Percentiles rank a stretch among this genome's conserved stretches.
Evolutionary conservation across 1,139 yeast species (phyloP).

Genomic region (Suhomyces terraborum): DNA sequence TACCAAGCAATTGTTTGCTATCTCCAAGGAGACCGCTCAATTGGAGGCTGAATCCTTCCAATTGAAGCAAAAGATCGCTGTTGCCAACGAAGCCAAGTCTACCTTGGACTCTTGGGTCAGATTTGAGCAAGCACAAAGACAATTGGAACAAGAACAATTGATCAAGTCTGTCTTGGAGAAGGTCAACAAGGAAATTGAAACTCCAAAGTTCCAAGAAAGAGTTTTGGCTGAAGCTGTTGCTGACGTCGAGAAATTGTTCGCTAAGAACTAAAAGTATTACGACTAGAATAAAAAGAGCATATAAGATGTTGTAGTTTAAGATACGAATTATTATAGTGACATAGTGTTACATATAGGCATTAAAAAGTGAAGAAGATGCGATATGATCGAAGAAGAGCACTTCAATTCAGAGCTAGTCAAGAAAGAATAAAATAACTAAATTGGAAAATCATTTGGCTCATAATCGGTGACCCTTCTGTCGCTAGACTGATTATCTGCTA

Average conservation of each 20-base stretch:
- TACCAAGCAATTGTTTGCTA: constrained; percentile 87
- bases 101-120: constrained; percentile 99
- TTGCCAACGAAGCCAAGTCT: constrained; percentile 87
- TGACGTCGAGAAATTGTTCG: constrained; percentile 86
- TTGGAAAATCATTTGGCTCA: too few species aligned
- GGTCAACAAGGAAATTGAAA: constrained; percentile 81
- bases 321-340: background rate
- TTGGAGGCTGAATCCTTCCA: constrained; percentile 93
- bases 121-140: constrained; percentile 96
- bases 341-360: background rate
- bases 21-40: constrained; percentile 95
- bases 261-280: constrained; percentile 36
- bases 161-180: constrained; percentile 83
- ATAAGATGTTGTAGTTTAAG: constrained; percentile 1
- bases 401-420: too few species aligned
- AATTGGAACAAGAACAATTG: constrained; percentile 91
- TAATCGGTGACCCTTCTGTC: too few species aligned
- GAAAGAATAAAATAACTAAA: too few species aligned
- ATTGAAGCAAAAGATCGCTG: constrained; percentile 85
- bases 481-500: too few species aligned
- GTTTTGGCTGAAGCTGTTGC: constrained; percentile 87
- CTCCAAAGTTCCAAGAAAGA: constrained; percentile 92
- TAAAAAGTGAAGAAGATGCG: too few species aligned
- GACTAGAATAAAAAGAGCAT: constrained; percentile 9
- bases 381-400: background rate